These are phyloP conservation scores for Leccinum fuscescens DNA, from an alignment of 1,284 basidiomycete genomes.

Conservation along the genomic window DNA sequence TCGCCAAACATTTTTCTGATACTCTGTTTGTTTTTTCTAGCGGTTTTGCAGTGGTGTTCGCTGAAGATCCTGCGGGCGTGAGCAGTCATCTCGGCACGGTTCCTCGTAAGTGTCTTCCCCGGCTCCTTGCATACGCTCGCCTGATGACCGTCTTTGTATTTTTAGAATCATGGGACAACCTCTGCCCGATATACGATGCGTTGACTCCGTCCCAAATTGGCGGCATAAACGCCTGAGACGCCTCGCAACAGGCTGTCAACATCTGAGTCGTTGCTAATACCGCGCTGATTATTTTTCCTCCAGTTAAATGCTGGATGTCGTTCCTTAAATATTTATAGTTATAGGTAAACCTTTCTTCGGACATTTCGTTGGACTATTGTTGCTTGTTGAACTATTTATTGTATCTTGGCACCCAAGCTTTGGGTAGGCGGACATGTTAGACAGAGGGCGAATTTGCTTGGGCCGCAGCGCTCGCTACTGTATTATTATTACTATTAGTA, in stretches of 20 bases:
- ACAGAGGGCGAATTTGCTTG: neutral
- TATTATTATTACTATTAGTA: neutral
- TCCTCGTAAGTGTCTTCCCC: neutral
- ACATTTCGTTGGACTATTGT: neutral
- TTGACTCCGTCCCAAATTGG: neutral
- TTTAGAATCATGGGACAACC: neutral
- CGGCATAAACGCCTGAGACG: neutral
- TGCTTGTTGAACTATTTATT: neutral
- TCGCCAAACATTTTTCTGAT: neutral
- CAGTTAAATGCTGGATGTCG: neutral
- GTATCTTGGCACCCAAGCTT: neutral
- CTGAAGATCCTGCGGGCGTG: neutral
- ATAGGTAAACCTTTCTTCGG: neutral
- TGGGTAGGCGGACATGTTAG: neutral
- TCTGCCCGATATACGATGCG: neutral
- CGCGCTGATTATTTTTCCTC: neutral
- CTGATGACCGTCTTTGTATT: neutral
- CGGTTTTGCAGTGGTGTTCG: neutral
- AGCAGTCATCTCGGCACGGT: neutral
- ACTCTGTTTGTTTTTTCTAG: neutral
- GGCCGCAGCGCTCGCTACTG: neutral
- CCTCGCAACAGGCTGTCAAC: neutral
- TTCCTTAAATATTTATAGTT: neutral
- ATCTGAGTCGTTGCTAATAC: neutral
- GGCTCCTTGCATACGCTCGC: neutral